phyloP scores from a whole-genome alignment of 352 stramenopile species.

The Phytophthora meadii region DNA sequence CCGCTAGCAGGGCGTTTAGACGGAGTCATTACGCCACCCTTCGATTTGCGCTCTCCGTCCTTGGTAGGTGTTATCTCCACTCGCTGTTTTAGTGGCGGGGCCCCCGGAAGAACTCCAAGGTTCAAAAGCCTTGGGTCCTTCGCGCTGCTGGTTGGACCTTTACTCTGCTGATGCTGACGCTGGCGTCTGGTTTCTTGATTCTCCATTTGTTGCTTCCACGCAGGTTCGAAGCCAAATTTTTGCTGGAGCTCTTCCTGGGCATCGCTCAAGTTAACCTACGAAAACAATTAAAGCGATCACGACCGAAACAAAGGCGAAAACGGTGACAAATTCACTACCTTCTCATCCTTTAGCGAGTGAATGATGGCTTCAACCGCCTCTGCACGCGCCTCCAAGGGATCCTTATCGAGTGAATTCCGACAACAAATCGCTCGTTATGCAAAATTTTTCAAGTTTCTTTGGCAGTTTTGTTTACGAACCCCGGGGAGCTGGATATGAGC shows the following conservation, averaged over 20 bases:
- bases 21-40: constrained; percentile 5
- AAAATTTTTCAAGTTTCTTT: neutral
- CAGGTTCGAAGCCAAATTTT: constrained; percentile 57
- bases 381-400: constrained; percentile 43
- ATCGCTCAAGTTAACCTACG: constrained; percentile 47
- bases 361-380: constrained; percentile 50
- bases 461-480: constrained; percentile 24
- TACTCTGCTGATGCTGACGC: constrained; percentile 42
- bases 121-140: constrained; percentile 10
- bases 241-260: constrained; percentile 68
- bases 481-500: constrained; percentile 63
- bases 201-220: constrained; percentile 57
- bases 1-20: constrained; percentile 18
- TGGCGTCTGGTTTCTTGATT: constrained; percentile 46
- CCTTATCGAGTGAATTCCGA: constrained; percentile 23
- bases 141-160: neutral
- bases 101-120: constrained; percentile 1
- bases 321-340: constrained; percentile 26
- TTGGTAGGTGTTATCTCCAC: neutral
- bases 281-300: neutral
- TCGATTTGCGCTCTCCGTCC: neutral
- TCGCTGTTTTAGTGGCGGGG: constrained; percentile 1
- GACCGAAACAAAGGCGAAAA: neutral
- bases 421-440: neutral
- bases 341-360: constrained; percentile 47